Percentiles rank a stretch among this genome's conserved stretches.
Evolutionary conservation across 2,329 filamentous ascomycete species (phyloP).

Genomic region (Onygenales sp.): DNA sequence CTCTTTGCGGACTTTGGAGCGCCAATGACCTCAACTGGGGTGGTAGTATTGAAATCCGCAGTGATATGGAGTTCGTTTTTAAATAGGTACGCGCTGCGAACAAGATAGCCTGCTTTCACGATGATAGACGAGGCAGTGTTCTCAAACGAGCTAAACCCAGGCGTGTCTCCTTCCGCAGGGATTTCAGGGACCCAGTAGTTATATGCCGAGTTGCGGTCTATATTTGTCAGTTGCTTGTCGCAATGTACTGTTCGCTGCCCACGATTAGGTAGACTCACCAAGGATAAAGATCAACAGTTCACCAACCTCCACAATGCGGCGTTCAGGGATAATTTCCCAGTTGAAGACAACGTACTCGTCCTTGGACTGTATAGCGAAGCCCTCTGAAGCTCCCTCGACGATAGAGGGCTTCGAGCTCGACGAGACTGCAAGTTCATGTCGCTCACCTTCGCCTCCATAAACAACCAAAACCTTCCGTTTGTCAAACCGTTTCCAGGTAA

Average conservation of each 20-base stretch:
- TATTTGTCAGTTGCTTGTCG: background rate
- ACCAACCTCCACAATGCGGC: slow-evolving; percentile 29
- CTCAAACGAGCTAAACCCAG: slow-evolving; percentile 23
- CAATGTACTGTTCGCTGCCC: slow-evolving; percentile 8
- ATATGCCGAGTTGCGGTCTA: slow-evolving; percentile 43
- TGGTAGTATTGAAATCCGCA: slow-evolving; percentile 64
- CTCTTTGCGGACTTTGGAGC: slow-evolving; percentile 45
- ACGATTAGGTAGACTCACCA: slow-evolving; percentile 26
- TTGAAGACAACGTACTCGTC: slow-evolving; percentile 27
- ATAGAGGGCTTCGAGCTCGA: slow-evolving; percentile 18
- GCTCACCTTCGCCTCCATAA: slow-evolving; percentile 30
- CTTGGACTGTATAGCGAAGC: slow-evolving; percentile 21
- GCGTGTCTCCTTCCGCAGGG: slow-evolving; percentile 15
- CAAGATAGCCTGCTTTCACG: slow-evolving; percentile 34
- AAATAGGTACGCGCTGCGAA: slow-evolving; percentile 41
- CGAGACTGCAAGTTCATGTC: slow-evolving; percentile 32
- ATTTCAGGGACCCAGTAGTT: slow-evolving; percentile 37
- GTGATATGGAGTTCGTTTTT: slow-evolving; percentile 51
- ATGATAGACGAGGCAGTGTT: slow-evolving; percentile 27
- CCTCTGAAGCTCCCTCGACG: slow-evolving; percentile 24
- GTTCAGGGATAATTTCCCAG: slow-evolving; percentile 47
- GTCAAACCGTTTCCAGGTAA: slow-evolving; percentile 49
- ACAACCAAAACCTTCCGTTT: slow-evolving; percentile 41
- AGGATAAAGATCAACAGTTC: slow-evolving; percentile 47
- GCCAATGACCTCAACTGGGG: slow-evolving; percentile 58